Conservation (phyloP, 176 grass and related monocot species). For the Bothriochloa decipiens region DNA sequence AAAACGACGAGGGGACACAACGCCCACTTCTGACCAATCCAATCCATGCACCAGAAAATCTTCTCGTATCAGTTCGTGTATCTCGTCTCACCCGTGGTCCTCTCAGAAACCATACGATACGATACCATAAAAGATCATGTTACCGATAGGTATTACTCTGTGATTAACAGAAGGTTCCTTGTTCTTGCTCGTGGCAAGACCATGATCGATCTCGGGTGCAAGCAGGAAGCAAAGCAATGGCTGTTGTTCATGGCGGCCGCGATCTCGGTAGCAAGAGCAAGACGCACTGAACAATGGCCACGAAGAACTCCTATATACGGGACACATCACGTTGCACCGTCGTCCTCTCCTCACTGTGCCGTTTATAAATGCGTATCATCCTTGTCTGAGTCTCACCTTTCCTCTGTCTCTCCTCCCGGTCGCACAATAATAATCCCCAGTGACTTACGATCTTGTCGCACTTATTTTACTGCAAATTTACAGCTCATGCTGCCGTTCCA, state of each 20-base stretch:
- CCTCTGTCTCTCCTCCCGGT: background rate
- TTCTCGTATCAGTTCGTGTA: background rate
- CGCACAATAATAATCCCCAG: slow-evolving; percentile 4
- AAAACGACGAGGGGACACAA: background rate
- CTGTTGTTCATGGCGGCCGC: slow-evolving; percentile 34
- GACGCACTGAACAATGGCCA: background rate
- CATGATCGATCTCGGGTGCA: slow-evolving; percentile 23
- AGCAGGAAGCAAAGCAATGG: background rate
- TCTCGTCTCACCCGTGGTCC: background rate
- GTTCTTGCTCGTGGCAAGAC: background rate
- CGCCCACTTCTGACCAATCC: slow-evolving; percentile 14
- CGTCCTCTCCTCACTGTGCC: background rate
- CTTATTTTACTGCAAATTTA: slow-evolving; percentile 14
- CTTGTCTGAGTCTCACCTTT: background rate
- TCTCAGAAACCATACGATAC: background rate
- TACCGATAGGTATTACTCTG: background rate
- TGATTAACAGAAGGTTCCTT: background rate
- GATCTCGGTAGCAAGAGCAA: background rate
- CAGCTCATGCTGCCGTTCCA: background rate
- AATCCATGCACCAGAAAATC: slow-evolving; percentile 26
- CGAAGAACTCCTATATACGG: slow-evolving; percentile 25
- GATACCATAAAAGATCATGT: background rate
- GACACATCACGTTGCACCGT: slow-evolving; percentile 16
- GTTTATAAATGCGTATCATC: background rate
- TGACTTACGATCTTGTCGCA: slow-evolving; percentile 13